These are phyloP conservation scores for Talaromyces ruber DNA, from an alignment of 495 filamentous ascomycete genomes.

Conservation along the genomic window DNA sequence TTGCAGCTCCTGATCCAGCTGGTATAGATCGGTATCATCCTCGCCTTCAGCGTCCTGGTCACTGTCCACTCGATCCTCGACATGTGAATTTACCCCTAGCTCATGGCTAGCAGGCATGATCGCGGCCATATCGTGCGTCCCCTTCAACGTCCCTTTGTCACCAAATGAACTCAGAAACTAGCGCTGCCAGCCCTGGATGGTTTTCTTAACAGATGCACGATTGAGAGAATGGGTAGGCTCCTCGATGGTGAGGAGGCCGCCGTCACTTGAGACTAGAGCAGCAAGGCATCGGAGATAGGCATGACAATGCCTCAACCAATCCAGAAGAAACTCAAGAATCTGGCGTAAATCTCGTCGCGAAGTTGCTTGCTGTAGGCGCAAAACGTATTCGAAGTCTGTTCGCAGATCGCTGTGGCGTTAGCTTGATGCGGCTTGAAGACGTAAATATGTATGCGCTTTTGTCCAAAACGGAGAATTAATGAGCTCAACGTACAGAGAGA, in stretches of 20 bases:
- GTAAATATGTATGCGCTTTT: neutral
- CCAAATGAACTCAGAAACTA: slow-evolving; percentile 17
- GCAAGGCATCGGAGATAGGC: slow-evolving; percentile 6
- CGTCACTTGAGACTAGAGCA: slow-evolving; percentile 3
- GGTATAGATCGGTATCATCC: slow-evolving; percentile 37
- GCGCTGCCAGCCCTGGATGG: neutral
- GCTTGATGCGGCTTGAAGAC: neutral
- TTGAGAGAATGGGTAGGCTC: neutral
- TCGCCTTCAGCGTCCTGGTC: slow-evolving; percentile 48
- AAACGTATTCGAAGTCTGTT: neutral
- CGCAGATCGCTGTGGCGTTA: slow-evolving; percentile 5
- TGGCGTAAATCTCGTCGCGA: neutral
- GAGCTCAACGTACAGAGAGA: neutral
- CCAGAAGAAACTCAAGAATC: neutral
- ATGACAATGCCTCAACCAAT: neutral
- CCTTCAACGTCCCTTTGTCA: slow-evolving; percentile 16
- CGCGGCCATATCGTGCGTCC: slow-evolving; percentile 35
- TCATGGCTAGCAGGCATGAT: slow-evolving; percentile 34
- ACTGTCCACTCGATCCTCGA: slow-evolving; percentile 30
- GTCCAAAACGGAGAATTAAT: neutral
- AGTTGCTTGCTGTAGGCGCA: neutral
- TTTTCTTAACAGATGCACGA: neutral
- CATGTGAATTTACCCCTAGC: slow-evolving; percentile 23
- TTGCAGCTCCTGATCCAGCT: slow-evolving; percentile 37
- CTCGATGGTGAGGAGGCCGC: slow-evolving; percentile 5